A percentile compares a stretch with the other conserved stretches of the same genome.
Conservation (phyloP, 1,284 basidiomycete species). For the Malassezia yamatoensis region DNA sequence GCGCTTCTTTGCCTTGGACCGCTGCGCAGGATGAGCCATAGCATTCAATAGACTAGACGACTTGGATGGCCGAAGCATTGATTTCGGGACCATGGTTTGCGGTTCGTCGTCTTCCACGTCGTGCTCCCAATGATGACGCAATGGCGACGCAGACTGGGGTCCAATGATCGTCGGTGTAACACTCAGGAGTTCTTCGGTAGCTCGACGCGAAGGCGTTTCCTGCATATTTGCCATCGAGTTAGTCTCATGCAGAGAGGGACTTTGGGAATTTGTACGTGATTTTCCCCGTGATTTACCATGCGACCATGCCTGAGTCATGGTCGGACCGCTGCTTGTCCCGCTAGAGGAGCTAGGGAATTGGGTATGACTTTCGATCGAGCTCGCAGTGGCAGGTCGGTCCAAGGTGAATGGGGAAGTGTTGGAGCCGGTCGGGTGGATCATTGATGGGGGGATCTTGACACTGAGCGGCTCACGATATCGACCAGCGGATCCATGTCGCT, state of each 20-base stretch:
- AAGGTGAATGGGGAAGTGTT: neutral
- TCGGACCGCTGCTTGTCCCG: too few relatives aligned
- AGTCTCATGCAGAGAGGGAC: too few relatives aligned
- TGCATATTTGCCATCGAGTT: too few relatives aligned
- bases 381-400: neutral
- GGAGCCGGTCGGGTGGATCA: neutral
- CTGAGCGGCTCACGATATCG: conserved; percentile 12
- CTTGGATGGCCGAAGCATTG: conserved; percentile 12
- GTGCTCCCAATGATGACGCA: neutral
- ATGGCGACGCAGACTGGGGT: neutral
- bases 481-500: neutral
- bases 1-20: conserved; percentile 1
- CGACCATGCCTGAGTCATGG: neutral
- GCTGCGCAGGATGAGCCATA: conserved; percentile 7
- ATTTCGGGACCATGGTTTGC: neutral
- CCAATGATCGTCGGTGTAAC: neutral
- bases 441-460: neutral
- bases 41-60: conserved; percentile 12
- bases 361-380: neutral
- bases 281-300: too few relatives aligned
- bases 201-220: neutral
- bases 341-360: too few relatives aligned
- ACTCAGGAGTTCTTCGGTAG: neutral
- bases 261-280: too few relatives aligned
- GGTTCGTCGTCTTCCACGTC: conserved; percentile 1